These are phyloP conservation scores for Piromyces finnis DNA, from an alignment of 192 early-diverging fungal genomes.

Conservation along the genomic window DNA sequence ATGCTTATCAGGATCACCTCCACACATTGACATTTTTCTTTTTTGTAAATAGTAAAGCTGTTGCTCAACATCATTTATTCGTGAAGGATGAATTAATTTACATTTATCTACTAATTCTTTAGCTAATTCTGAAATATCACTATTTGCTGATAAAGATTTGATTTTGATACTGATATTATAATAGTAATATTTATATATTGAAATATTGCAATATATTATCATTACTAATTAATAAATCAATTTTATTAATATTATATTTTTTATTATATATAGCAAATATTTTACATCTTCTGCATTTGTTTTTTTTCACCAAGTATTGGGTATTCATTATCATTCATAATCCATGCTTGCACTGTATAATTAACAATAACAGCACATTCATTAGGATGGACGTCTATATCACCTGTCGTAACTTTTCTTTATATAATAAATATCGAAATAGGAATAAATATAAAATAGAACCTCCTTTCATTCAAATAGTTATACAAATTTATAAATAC, in stretches of 20 bases:
- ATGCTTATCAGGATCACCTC: not conserved
- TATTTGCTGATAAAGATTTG: not conserved
- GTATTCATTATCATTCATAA: not conserved
- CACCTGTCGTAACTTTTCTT: not conserved
- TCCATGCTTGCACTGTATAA: not conserved
- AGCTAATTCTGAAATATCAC: not conserved
- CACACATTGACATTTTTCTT: not conserved
- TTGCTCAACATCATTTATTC: not conserved
- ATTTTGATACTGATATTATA: not conserved
- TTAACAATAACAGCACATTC: not conserved
- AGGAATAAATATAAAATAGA: too few species aligned
- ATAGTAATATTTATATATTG: too few species aligned
- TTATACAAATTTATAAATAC: too few species aligned
- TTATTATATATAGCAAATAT: too few species aligned
- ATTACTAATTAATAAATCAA: not conserved
- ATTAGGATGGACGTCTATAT: not conserved
- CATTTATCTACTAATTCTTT: slow-evolving; percentile 1
- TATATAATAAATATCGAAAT: not conserved
- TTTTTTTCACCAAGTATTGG: not conserved
- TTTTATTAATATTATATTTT: too few species aligned
- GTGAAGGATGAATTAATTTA: slow-evolving; percentile 2
- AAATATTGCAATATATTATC: not conserved
- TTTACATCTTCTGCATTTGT: not conserved
- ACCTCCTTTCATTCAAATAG: too few species aligned
- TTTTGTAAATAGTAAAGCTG: not conserved